phyloP scores from a whole-genome alignment of 208 protist species.

The Entamoeba invadens region DNA sequence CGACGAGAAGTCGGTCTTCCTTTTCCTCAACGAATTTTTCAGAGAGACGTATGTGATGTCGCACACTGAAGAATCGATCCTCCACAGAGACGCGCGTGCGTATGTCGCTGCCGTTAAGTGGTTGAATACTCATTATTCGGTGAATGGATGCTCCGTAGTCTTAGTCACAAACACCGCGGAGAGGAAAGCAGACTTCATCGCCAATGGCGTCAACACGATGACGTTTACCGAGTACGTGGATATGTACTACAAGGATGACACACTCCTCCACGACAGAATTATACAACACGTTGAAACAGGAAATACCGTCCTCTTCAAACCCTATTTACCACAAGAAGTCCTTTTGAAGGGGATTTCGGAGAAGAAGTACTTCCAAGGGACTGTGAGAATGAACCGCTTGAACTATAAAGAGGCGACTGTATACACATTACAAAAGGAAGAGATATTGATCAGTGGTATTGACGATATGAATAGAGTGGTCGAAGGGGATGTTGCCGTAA shows the following conservation, averaged over 20 bases:
- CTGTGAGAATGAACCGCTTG: slow-evolving; percentile 16
- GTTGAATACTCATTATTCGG: not conserved
- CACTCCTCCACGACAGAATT: not conserved
- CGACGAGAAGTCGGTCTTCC: not conserved
- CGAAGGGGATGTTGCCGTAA: slow-evolving; percentile 28
- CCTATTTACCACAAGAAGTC: slow-evolving; percentile 26
- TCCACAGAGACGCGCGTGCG: not conserved
- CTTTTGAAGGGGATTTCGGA: slow-evolving; percentile 17
- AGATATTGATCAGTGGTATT: not conserved
- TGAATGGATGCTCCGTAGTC: not conserved
- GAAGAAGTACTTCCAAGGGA: slow-evolving; percentile 22
- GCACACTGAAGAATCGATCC: not conserved
- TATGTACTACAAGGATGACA: not conserved
- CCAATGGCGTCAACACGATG: not conserved
- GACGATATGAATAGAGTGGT: slow-evolving; percentile 21
- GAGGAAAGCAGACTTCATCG: not conserved
- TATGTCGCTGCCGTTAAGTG: not conserved
- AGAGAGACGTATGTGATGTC: not conserved
- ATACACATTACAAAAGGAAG: not conserved
- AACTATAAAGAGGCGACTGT: slow-evolving; percentile 24
- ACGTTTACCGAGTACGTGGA: not conserved
- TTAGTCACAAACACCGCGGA: not conserved
- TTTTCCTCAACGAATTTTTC: not conserved
- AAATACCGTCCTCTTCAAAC: not conserved
- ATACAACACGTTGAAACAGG: not conserved